These are phyloP conservation scores for Lachnellula willkommii DNA, from an alignment of 2,329 filamentous ascomycete species.

Conservation along the genomic window DNA sequence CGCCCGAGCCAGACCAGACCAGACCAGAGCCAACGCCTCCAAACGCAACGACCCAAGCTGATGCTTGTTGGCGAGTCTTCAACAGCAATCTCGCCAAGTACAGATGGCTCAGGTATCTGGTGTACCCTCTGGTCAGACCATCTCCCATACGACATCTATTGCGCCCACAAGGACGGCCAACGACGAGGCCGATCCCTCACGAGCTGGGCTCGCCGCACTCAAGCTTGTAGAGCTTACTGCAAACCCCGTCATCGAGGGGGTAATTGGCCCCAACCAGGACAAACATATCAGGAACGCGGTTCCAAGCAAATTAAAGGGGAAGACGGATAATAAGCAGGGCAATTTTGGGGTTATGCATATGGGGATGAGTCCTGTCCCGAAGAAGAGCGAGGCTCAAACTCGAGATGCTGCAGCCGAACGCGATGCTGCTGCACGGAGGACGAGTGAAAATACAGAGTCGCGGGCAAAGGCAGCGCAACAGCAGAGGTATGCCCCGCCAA, in stretches of 20 bases:
- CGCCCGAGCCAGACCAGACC: not conserved
- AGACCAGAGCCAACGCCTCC: slow-evolving; percentile 2
- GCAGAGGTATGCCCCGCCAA: slow-evolving; percentile 47
- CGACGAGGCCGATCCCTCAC: slow-evolving; percentile 18
- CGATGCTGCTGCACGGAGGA: slow-evolving; percentile 51
- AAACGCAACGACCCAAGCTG: slow-evolving; percentile 9
- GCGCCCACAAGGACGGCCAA: slow-evolving; percentile 17
- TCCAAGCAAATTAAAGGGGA: slow-evolving; percentile 57
- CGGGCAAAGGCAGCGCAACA: slow-evolving; percentile 52
- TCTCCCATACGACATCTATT: slow-evolving; percentile 14
- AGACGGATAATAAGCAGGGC: slow-evolving; percentile 50
- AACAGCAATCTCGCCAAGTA: not conserved
- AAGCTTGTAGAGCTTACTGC: slow-evolving; percentile 49
- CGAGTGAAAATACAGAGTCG: slow-evolving; percentile 56
- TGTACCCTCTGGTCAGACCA: slow-evolving; percentile 23
- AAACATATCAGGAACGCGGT: slow-evolving; percentile 52
- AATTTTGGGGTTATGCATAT: slow-evolving; percentile 62
- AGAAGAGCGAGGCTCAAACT: slow-evolving; percentile 32
- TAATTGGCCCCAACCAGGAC: slow-evolving; percentile 38
- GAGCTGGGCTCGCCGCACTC: slow-evolving; percentile 41
- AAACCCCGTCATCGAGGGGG: slow-evolving; percentile 24
- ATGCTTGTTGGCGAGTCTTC: slow-evolving; percentile 1
- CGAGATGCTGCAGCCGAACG: slow-evolving; percentile 49
- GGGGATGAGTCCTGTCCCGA: slow-evolving; percentile 37
- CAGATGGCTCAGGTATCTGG: slow-evolving; percentile 25